Evolutionary conservation across 257 asterid genomes (phyloP).

Genomic region (Vinca minor): DNA sequence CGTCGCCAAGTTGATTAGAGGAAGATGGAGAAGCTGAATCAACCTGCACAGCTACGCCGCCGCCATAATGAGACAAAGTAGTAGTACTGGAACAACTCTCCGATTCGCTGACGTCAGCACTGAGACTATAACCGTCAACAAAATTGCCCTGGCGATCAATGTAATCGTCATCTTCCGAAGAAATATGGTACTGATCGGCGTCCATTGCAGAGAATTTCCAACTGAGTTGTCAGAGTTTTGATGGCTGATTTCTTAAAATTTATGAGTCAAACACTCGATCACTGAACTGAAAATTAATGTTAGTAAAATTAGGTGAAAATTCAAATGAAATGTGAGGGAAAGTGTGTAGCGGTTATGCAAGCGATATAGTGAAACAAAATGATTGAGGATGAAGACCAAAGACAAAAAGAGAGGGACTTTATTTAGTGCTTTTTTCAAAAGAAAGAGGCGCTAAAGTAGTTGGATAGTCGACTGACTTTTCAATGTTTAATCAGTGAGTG

Average conservation of each 20-base stretch:
- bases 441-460: not conserved
- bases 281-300: not conserved
- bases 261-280: too few species aligned
- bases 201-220: not conserved
- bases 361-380: not conserved
- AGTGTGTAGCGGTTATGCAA: not conserved
- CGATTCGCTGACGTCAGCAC: conserved; percentile 93
- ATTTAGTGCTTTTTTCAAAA: conserved; percentile 3
- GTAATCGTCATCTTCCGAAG: not conserved
- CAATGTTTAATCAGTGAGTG: too few species aligned
- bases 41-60: conserved; percentile 14
- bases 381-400: not conserved
- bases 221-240: too few species aligned
- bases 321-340: not conserved
- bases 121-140: conserved; percentile 56
- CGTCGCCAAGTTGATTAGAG: conserved; percentile 25
- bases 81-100: conserved; percentile 62
- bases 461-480: too few species aligned
- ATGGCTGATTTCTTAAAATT: too few species aligned
- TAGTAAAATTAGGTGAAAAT: not conserved
- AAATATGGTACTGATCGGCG: not conserved
- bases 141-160: conserved; percentile 39
- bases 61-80: conserved; percentile 55
- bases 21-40: conserved; percentile 21
- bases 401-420: not conserved